phyloP scores from a whole-genome alignment of 169 alveolate genomes.

The Babesia caballi region DNA sequence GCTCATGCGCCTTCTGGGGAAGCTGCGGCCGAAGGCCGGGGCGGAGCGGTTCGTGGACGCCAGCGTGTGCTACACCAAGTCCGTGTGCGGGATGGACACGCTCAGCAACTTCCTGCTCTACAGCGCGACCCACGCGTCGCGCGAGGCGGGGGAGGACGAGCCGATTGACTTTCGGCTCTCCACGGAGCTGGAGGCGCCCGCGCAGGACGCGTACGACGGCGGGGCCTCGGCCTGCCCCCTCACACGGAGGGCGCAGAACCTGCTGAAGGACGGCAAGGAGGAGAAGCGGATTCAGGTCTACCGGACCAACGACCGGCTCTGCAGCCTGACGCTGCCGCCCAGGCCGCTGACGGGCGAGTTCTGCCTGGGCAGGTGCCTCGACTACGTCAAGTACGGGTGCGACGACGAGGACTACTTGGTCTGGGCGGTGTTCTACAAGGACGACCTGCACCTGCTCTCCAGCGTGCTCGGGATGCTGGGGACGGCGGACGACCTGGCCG shows the following conservation, averaged over 20 bases:
- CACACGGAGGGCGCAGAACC: slow-evolving; percentile 2
- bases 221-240: background rate
- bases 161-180: slow-evolving; percentile 10
- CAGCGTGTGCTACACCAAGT: background rate
- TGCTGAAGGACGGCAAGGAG: slow-evolving; percentile 4
- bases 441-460: slow-evolving; percentile 34
- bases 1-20: slow-evolving; percentile 28
- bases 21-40: background rate
- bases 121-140: background rate
- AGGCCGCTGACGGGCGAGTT: slow-evolving; percentile 8
- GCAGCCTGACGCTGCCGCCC: slow-evolving; percentile 1
- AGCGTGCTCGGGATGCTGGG: slow-evolving; percentile 6
- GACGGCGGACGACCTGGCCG: slow-evolving; percentile 5
- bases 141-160: background rate
- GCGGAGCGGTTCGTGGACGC: background rate
- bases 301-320: slow-evolving; percentile 13
- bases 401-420: slow-evolving; percentile 35
- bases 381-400: slow-evolving; percentile 5
- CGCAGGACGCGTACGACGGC: background rate
- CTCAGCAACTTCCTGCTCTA: slow-evolving; percentile 4
- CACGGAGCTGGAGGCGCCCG: background rate
- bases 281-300: background rate
- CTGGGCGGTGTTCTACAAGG: slow-evolving; percentile 47
- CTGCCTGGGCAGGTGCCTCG: slow-evolving; percentile 27
- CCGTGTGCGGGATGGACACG: background rate